Evolutionary conservation across 352 stramenopile genomes (phyloP).

Genomic region (Pythium rhizo-oryzae): DNA sequence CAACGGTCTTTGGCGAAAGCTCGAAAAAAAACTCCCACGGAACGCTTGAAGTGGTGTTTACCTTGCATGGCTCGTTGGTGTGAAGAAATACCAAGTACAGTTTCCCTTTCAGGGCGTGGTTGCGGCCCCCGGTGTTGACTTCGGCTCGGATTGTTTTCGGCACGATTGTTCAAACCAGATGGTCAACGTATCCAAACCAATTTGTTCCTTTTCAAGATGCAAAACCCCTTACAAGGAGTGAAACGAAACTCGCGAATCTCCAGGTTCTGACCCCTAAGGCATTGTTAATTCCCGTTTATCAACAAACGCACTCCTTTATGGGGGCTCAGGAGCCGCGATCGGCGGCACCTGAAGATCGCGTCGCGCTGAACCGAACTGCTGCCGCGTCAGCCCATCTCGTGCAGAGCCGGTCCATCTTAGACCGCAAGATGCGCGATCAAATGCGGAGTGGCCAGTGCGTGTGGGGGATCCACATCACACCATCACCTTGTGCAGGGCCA

Average conservation of each 20-base stretch:
- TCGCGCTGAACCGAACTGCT: constrained; percentile 22
- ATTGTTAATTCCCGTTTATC: too few species aligned
- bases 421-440: constrained; percentile 19
- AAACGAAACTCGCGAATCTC: too few species aligned
- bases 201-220: not conserved
- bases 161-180: constrained; percentile 24
- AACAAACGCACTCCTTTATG: too few species aligned
- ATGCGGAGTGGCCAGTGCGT: constrained; percentile 12
- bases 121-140: not conserved
- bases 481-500: not conserved
- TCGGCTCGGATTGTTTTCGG: constrained; percentile 8
- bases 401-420: constrained; percentile 20
- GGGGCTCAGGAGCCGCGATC: not conserved
- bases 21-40: not conserved
- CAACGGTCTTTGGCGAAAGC: not conserved
- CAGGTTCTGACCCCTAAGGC: too few species aligned
- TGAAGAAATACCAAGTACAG: not conserved
- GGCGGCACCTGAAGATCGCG: constrained; percentile 19
- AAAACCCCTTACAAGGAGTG: too few species aligned
- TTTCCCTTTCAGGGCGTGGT: not conserved
- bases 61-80: too few species aligned
- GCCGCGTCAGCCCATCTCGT: constrained; percentile 12
- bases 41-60: too few species aligned
- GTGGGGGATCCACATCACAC: constrained; percentile 9
- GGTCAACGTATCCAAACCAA: constrained; percentile 6